These are phyloP conservation scores for Aechmea fasciata DNA, from an alignment of 176 grass and related monocot species.

Conservation along the genomic window DNA sequence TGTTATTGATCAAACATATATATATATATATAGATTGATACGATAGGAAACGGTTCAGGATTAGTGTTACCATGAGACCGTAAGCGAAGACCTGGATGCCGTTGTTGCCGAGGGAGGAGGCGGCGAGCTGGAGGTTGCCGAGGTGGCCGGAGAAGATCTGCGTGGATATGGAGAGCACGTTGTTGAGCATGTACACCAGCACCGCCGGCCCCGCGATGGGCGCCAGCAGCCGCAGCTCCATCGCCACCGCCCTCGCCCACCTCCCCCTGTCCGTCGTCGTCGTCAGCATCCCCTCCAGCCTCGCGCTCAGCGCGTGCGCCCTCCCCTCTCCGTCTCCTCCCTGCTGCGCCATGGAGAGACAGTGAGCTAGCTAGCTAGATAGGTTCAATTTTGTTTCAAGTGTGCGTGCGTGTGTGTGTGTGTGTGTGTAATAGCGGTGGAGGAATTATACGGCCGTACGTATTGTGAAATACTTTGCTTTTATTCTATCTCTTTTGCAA, in stretches of 20 bases:
- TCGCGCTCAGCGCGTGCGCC: slow-evolving; percentile 11
- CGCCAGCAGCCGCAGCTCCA: slow-evolving; percentile 35
- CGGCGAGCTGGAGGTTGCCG: slow-evolving; percentile 36
- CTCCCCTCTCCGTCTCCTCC: background rate
- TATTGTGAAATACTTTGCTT: too few species aligned
- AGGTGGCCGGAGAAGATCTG: slow-evolving; percentile 45
- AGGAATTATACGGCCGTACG: too few species aligned
- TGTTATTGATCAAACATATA: too few species aligned
- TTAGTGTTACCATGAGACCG: slow-evolving; percentile 28
- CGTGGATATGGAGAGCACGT: slow-evolving; percentile 37
- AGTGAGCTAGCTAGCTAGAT: too few species aligned
- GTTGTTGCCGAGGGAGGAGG: slow-evolving; percentile 37
- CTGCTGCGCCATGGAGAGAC: too few species aligned
- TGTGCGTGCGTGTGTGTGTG: too few species aligned
- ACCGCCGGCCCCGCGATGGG: slow-evolving; percentile 40
- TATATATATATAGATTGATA: too few species aligned
- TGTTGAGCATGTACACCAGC: slow-evolving; percentile 40
- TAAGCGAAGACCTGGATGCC: slow-evolving; percentile 41
- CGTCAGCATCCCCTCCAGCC: slow-evolving; percentile 47
- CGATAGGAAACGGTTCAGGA: background rate
- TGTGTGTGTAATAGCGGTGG: too few species aligned
- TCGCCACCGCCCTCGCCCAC: slow-evolving; percentile 15
- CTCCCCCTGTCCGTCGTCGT: slow-evolving; percentile 25
- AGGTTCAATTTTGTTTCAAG: too few species aligned
- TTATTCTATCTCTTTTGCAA: too few species aligned